These are phyloP conservation scores for Colletotrichum australisinense DNA, from an alignment of 2,329 filamentous ascomycete species.

Conservation along the genomic window DNA sequence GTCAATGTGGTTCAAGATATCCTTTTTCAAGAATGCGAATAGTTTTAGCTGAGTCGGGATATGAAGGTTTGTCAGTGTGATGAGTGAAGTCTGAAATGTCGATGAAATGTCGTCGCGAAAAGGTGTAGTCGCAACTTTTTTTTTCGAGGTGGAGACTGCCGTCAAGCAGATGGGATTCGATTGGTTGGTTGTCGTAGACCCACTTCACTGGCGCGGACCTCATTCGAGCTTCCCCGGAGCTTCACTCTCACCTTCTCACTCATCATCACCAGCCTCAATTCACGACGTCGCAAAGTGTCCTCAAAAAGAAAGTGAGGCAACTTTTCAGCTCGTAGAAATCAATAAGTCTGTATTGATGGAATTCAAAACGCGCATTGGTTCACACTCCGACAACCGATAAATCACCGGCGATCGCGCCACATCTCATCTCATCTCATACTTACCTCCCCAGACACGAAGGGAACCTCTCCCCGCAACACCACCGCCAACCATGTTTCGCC, in stretches of 20 bases:
- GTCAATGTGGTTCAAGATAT: no score
- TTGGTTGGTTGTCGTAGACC: constrained; percentile 33
- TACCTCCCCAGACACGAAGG: no score
- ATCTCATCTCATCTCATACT: neutral
- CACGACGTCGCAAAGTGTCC: neutral
- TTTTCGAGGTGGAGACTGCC: constrained; percentile 21
- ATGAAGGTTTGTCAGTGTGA: neutral
- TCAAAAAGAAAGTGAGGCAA: neutral
- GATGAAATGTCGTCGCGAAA: neutral
- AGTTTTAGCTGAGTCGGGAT: neutral
- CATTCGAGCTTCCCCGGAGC: constrained; percentile 4
- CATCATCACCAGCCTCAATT: neutral
- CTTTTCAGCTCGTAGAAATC: neutral
- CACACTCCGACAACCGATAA: neutral
- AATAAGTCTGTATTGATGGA: no score
- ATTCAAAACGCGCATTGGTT: neutral
- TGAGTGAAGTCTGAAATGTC: neutral
- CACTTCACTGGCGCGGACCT: constrained; percentile 19
- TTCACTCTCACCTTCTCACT: constrained; percentile 2
- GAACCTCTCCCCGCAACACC: no score
- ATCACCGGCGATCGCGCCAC: neutral
- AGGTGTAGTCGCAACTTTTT: constrained; percentile 30
- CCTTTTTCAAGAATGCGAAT: neutral
- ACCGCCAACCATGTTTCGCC: constrained; percentile 12
- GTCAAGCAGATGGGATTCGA: neutral